Evolutionary conservation across 1,284 basidiomycete genomes (phyloP), one percentile per base, ranked within the genome.

Genomic region (Thecaphora thlaspeos): DNA sequence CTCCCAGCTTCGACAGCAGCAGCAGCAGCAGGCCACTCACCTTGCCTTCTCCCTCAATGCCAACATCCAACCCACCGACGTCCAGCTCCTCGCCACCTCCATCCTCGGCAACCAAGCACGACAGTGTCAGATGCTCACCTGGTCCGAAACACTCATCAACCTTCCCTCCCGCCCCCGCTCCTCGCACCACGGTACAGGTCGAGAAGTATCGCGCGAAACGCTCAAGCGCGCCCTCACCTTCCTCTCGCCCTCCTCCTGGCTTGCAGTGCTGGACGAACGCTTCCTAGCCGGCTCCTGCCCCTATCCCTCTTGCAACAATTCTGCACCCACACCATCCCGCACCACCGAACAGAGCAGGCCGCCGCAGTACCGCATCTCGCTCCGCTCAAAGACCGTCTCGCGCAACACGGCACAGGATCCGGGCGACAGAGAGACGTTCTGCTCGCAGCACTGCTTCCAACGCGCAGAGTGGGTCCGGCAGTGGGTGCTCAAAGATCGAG

Each of bases 71-170:
- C 54, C 62, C 5, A 65, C 62, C n/a, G 62, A 65, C 40, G 48
- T 65, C 11, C 54, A 65, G 40, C 55, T 65, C n/a, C 62, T 65
- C 14, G 60, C 62, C 36, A 61, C 51, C 12, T 55, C 51, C 12
- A 58, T 65, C 36, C 50, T 65, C 1, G 55, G 54, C 4, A 65
- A 65, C 43, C 54, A 57, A 30, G 46, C 54, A 34, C 54, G 62
- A 0, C 58, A 61, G 40, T 43, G 47, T 8, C 41, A 55, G 15
- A 58, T 55, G 19, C 46, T 65, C 17, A 36, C 23, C 30, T 57
- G 57, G 36, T 54, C 61, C 24, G 62, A 65, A 19, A 23, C 21
- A 2, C 51, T 65, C 17, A 65, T 65, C 38, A 34, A 54, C 18
- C 15, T 42, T 1, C 15, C 32, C 32, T 7, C 32, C 32, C 17